Percentiles rank a stretch among this genome's conserved stretches.
Evolutionary conservation across 2,329 filamentous ascomycete genomes (phyloP).

Genomic region (Botryotinia narcissicola): DNA sequence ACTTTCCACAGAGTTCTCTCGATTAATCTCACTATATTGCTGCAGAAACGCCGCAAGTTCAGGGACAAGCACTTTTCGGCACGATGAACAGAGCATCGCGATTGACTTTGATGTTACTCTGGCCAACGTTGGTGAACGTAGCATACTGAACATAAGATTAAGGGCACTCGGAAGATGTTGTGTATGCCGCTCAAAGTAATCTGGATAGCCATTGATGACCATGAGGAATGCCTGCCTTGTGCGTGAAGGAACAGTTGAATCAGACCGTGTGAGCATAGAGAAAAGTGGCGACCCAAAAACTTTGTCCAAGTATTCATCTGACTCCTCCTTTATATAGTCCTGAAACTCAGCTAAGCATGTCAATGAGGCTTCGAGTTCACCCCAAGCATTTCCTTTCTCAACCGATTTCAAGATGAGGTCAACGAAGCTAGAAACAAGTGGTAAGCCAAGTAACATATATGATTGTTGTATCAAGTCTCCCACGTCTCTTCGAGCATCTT

Average conservation of each 20-base stretch:
- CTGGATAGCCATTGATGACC: constrained; percentile 69
- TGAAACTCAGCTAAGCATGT: constrained; percentile 66
- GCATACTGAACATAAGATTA: constrained; percentile 69
- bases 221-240: constrained; percentile 67
- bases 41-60: constrained; percentile 67
- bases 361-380: constrained; percentile 58
- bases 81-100: constrained; percentile 70
- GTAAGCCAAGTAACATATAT: constrained; percentile 58
- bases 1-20: constrained; percentile 59
- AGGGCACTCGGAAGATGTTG: constrained; percentile 67
- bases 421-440: constrained; percentile 56
- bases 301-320: constrained; percentile 56
- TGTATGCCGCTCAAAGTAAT: constrained; percentile 71
- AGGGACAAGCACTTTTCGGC: constrained; percentile 63
- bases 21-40: constrained; percentile 67
- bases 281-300: constrained; percentile 63
- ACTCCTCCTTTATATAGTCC: constrained; percentile 58
- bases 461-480: constrained; percentile 72
- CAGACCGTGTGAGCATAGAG: constrained; percentile 50
- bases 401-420: constrained; percentile 53
- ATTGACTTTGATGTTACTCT: constrained; percentile 74
- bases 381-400: constrained; percentile 47
- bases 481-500: constrained; percentile 75
- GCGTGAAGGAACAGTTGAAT: constrained; percentile 56
- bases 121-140: constrained; percentile 61